Conservation (phyloP, 1,284 basidiomycete genomes). For the Boletus sp. region DNA sequence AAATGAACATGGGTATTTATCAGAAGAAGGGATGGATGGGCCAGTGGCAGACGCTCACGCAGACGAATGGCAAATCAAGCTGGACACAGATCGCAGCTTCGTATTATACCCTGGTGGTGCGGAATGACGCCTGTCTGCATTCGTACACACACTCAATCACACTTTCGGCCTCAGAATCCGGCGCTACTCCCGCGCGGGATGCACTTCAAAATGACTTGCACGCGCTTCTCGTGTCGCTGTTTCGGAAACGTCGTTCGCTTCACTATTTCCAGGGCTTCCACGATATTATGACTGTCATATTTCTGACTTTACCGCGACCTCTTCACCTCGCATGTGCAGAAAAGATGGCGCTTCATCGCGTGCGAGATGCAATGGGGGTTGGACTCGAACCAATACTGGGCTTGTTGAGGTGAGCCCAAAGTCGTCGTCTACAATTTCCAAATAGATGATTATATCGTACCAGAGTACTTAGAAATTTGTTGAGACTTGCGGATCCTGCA, state of each 20-base stretch:
- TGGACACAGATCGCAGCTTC: slow-evolving; percentile 87
- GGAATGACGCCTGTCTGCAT: slow-evolving; percentile 3
- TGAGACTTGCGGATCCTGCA: slow-evolving; percentile 68
- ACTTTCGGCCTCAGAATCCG: slow-evolving; percentile 26
- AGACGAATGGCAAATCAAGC: slow-evolving; percentile 80
- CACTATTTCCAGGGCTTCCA: slow-evolving; percentile 95
- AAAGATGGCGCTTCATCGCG: slow-evolving; percentile 75
- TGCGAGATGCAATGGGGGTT: slow-evolving; percentile 86
- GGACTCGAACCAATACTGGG: slow-evolving; percentile 84
- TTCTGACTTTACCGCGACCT: slow-evolving; percentile 70
- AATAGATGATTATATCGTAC: not conserved
- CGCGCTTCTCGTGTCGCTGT: slow-evolving; percentile 70
- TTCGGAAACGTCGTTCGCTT: slow-evolving; percentile 69
- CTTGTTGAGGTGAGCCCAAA: slow-evolving; percentile 56
- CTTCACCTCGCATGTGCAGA: slow-evolving; percentile 57
- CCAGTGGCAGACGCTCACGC: slow-evolving; percentile 44
- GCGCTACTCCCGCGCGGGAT: slow-evolving; percentile 29
- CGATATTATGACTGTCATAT: slow-evolving; percentile 85
- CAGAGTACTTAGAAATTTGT: slow-evolving; percentile 67
- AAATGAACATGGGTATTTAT: slow-evolving; percentile 7
- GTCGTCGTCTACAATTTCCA: not conserved
- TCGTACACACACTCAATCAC: slow-evolving; percentile 14
- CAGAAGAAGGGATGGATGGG: slow-evolving; percentile 5
- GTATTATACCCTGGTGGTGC: slow-evolving; percentile 75
- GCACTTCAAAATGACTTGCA: slow-evolving; percentile 65